phyloP scores from a whole-genome alignment of 176 grass and related monocot species.

The Hordeum marinum region DNA sequence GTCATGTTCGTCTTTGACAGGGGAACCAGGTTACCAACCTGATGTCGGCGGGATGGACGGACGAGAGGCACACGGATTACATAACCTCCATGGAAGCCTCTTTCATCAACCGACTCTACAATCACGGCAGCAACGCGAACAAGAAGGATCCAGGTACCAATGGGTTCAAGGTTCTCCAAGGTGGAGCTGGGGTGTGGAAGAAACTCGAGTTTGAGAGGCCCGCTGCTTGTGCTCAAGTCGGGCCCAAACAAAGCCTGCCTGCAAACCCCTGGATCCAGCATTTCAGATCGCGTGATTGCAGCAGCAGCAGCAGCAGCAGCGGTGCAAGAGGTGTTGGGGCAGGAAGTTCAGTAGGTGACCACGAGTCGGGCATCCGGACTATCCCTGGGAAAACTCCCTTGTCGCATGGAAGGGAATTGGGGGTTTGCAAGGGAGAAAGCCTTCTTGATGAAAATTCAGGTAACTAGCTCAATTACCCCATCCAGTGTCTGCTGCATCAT shows the following conservation, averaged over 20 bases:
- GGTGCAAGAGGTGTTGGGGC: background rate
- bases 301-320: conserved; percentile 21
- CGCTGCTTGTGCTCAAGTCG: background rate
- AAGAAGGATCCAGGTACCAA: background rate
- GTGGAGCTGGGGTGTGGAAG: conserved; percentile 46
- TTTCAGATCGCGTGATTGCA: conserved; percentile 31
- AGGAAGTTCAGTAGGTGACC: conserved; percentile 12
- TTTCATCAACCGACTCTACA: conserved; percentile 47
- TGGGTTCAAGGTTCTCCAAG: conserved; percentile 56
- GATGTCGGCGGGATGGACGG: conserved; percentile 50
- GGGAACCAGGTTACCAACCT: conserved; percentile 17
- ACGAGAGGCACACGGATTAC: conserved; percentile 55
- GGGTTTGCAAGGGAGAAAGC: conserved; percentile 16
- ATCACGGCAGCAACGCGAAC: background rate
- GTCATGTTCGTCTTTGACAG: conserved; percentile 27
- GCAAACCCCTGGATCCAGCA: conserved; percentile 62
- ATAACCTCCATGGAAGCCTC: conserved; percentile 63
- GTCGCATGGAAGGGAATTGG: conserved; percentile 28
- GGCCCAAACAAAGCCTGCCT: conserved; percentile 22
- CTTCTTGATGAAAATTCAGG: conserved; percentile 42
- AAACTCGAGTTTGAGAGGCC: conserved; percentile 44
- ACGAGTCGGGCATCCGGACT: conserved; percentile 28
- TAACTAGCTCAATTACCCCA: conserved; percentile 19
- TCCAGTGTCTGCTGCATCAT: background rate
- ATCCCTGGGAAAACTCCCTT: conserved; percentile 6